Percentiles rank a stretch among this genome's conserved stretches.
These are phyloP conservation scores for Leishmania gerbilli DNA, from an alignment of 208 protist species.

Conservation along the genomic window DNA sequence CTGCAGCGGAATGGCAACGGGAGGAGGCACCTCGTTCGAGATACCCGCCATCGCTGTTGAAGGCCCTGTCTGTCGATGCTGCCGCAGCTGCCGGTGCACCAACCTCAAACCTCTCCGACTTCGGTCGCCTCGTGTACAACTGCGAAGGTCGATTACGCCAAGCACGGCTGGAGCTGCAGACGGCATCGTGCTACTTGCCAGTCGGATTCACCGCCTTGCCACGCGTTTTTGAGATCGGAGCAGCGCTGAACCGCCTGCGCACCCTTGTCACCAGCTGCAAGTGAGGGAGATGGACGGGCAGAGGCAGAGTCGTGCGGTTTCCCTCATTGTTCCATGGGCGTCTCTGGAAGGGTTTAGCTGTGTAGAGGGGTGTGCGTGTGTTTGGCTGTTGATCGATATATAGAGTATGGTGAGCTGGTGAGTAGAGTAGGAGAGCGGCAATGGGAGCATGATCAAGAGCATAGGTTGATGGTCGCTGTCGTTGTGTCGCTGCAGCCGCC, in stretches of 20 bases:
- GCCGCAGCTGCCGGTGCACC: background rate
- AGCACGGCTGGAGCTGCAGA: constrained; percentile 66
- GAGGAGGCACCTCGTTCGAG: background rate
- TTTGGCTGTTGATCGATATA: background rate
- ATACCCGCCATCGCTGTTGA: constrained; percentile 23
- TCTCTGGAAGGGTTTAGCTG: background rate
- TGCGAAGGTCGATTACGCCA: constrained; percentile 43
- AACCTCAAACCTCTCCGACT: constrained; percentile 14
- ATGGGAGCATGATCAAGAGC: background rate
- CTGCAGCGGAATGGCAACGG: constrained; percentile 14
- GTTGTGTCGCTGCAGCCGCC: background rate
- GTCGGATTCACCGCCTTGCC: constrained; percentile 76
- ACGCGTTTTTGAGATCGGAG: constrained; percentile 85
- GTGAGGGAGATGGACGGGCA: constrained; percentile 5
- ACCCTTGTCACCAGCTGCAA: constrained; percentile 41
- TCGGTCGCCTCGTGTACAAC: constrained; percentile 24
- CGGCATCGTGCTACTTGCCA: constrained; percentile 58
- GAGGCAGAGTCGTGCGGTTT: background rate
- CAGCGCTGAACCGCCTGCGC: constrained; percentile 88
- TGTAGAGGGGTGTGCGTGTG: background rate
- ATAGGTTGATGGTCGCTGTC: background rate
- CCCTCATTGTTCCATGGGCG: background rate
- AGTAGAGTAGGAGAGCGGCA: background rate
- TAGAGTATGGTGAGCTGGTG: background rate
- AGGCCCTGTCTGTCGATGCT: background rate